Evolutionary conservation across 2,329 filamentous ascomycete genomes (phyloP).

Genomic region (Pseudogymnoascus destructans): DNA sequence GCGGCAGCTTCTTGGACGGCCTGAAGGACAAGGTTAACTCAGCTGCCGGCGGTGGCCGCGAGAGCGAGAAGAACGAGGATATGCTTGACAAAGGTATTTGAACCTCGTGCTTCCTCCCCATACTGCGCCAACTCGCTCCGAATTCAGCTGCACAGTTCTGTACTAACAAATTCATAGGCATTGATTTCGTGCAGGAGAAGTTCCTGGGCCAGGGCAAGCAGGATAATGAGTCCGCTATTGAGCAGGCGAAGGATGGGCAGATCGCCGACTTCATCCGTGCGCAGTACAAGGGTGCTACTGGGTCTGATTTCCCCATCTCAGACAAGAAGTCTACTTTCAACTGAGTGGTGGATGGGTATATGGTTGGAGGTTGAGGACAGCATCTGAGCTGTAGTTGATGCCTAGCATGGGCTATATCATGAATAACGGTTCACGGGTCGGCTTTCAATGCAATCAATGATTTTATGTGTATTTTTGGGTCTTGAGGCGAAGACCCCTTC

Average conservation of each 20-base stretch:
- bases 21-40: conserved; percentile 59
- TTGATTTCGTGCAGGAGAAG: conserved; percentile 69
- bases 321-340: conserved; percentile 44
- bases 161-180: conserved; percentile 34
- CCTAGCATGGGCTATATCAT: neutral
- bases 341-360: neutral
- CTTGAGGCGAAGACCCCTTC: neutral
- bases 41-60: conserved; percentile 56
- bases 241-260: conserved; percentile 74
- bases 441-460: neutral
- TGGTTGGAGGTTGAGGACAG: neutral
- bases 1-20: conserved; percentile 40
- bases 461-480: neutral
- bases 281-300: conserved; percentile 57
- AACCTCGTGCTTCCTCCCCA: conserved; percentile 11
- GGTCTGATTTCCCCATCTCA: conserved; percentile 54
- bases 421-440: neutral
- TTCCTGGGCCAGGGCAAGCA: conserved; percentile 58
- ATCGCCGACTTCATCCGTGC: conserved; percentile 59
- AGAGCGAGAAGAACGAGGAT: conserved; percentile 75
- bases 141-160: neutral
- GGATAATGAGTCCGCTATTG: conserved; percentile 56
- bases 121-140: neutral
- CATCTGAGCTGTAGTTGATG: neutral
- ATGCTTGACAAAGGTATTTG: conserved; percentile 61